phyloP scores from a whole-genome alignment of 352 stramenopile genomes.

The Phytophthora syringae region DNA sequence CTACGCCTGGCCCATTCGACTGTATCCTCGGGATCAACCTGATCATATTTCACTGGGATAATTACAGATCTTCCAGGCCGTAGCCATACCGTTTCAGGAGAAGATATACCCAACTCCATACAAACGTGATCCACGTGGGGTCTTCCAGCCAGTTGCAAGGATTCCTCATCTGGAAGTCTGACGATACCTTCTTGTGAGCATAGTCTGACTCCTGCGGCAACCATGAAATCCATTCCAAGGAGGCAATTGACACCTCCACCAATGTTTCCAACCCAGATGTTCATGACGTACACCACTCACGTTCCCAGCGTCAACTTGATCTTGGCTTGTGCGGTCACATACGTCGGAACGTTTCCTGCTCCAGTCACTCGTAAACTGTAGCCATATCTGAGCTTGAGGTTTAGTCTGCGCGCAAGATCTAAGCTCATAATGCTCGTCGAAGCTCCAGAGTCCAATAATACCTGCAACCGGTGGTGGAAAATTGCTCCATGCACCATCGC shows the following conservation, averaged over 20 bases:
- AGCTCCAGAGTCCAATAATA: slow-evolving; percentile 29
- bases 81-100: background rate
- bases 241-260: too few species aligned
- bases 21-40: background rate
- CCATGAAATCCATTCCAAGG: slow-evolving; percentile 42
- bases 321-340: background rate
- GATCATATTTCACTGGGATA: background rate
- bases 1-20: background rate
- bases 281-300: too few species aligned
- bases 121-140: background rate
- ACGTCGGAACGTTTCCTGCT: slow-evolving; percentile 22
- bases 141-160: background rate
- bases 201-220: slow-evolving; percentile 21
- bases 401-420: slow-evolving; percentile 29
- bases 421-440: slow-evolving; percentile 33
- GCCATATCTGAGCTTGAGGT: slow-evolving; percentile 14
- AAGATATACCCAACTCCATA: background rate
- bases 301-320: slow-evolving; percentile 46
- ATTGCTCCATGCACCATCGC: slow-evolving; percentile 21
- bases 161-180: slow-evolving; percentile 9
- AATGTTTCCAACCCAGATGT: too few species aligned
- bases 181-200: slow-evolving; percentile 8
- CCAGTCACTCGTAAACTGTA: background rate
- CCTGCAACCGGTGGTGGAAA: slow-evolving; percentile 7
- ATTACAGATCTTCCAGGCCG: background rate